Evolutionary conservation across 192 early-diverging fungal species (phyloP).

Genomic region (Chytriomyces confervae): DNA sequence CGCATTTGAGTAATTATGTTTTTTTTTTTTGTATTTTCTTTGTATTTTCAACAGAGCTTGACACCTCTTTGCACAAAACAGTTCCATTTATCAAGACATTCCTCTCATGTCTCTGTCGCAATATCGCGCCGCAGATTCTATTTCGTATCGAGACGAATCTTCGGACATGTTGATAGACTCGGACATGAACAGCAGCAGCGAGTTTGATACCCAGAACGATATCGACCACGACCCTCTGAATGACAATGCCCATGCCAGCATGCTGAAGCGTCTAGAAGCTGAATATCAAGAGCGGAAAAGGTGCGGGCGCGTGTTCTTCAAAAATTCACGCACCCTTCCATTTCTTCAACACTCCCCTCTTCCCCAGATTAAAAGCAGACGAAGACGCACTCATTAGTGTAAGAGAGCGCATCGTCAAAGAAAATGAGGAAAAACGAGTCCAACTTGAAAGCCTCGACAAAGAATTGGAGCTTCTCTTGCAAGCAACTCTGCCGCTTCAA

Average conservation of each 20-base stretch:
- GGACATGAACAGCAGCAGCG: constrained; percentile 51
- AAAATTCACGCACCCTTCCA: not conserved
- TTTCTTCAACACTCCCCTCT: not conserved
- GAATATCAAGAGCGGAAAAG: constrained; percentile 58
- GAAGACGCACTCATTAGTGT: constrained; percentile 27
- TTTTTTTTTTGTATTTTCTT: constrained; percentile 22
- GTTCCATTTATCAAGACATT: constrained; percentile 27
- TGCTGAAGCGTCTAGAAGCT: constrained; percentile 62
- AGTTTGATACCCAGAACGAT: constrained; percentile 46
- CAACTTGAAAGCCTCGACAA: constrained; percentile 43
- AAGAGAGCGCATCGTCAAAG: constrained; percentile 3
- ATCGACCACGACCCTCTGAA: constrained; percentile 14
- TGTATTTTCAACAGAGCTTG: not conserved
- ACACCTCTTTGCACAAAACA: not conserved
- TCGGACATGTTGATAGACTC: constrained; percentile 56
- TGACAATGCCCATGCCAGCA: constrained; percentile 46
- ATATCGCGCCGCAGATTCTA: not conserved
- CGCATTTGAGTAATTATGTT: constrained; percentile 54
- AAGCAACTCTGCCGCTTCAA: constrained; percentile 42
- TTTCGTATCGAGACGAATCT: not conserved
- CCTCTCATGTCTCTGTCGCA: not conserved
- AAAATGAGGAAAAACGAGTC: constrained; percentile 15
- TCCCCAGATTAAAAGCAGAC: constrained; percentile 34
- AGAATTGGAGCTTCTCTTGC: constrained; percentile 35
- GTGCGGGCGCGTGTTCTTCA: not conserved